Evolutionary conservation across 148 eudicot genomes (phyloP).

Genomic region (Tetragonia tetragonoides): DNA sequence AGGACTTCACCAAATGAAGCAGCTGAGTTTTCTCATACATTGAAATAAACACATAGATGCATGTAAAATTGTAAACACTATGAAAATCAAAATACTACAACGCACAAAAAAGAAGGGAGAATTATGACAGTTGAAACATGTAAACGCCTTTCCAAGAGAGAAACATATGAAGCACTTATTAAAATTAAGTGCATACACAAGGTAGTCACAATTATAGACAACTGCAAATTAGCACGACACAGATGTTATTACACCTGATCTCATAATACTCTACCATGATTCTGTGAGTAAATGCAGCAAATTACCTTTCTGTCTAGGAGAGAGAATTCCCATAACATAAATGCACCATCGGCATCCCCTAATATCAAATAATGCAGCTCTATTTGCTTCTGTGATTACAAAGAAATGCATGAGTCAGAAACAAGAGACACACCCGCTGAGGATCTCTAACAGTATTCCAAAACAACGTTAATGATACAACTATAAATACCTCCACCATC

Average conservation of each 20-base stretch:
- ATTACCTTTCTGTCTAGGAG: constrained; percentile 59
- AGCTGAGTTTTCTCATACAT: not conserved
- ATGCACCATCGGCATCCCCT: constrained; percentile 77
- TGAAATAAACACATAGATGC: not conserved
- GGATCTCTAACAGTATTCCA: not conserved
- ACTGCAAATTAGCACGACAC: no score
- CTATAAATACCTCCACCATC: not conserved
- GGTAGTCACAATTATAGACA: no score
- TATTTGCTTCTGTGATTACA: constrained; percentile 45
- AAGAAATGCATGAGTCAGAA: not conserved
- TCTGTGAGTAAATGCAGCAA: not conserved
- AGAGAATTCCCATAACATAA: constrained; percentile 70
- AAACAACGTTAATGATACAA: not conserved
- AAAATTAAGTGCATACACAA: no score
- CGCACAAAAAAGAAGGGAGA: not conserved
- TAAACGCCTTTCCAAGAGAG: no score
- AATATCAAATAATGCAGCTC: constrained; percentile 63
- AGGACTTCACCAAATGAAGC: not conserved
- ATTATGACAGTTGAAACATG: no score
- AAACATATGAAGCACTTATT: no score
- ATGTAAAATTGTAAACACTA: not conserved
- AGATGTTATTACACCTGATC: not conserved
- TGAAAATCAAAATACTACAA: not conserved
- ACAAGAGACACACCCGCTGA: not conserved
- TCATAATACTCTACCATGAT: not conserved